A percentile compares a stretch with the other conserved stretches of the same genome.
These are phyloP conservation scores for Exophiala sp. DNA, from an alignment of 2,329 filamentous ascomycete species.

Conservation along the genomic window DNA sequence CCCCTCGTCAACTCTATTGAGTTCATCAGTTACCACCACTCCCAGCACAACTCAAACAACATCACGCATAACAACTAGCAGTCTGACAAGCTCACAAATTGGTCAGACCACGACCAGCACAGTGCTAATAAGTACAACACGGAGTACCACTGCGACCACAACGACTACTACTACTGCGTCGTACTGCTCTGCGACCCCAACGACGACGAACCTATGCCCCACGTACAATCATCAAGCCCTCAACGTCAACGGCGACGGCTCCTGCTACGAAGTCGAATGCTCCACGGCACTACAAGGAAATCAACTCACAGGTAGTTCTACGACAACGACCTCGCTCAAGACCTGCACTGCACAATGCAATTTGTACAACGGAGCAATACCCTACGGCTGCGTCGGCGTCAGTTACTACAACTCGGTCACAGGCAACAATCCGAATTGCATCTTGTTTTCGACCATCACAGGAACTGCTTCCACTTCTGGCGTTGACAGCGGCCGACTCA, in stretches of 20 bases:
- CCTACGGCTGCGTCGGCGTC: conserved; percentile 23
- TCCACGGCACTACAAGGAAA: conserved; percentile 12
- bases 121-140: conserved; percentile 23
- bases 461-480: conserved; percentile 5
- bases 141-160: conserved; percentile 29
- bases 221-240: conserved; percentile 21
- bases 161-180: conserved; percentile 4
- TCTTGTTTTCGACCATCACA: conserved; percentile 13
- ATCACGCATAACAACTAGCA: background rate
- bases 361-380: conserved; percentile 21
- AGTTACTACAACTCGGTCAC: conserved; percentile 8
- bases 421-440: conserved; percentile 16
- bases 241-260: conserved; percentile 22
- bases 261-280: conserved; percentile 23
- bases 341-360: conserved; percentile 18
- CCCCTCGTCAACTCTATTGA: background rate
- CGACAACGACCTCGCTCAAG: conserved; percentile 10
- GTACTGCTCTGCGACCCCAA: conserved; percentile 14
- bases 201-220: conserved; percentile 17
- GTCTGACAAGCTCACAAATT: background rate
- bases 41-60: background rate
- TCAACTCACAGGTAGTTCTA: conserved; percentile 14
- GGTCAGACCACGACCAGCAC: conserved; percentile 36
- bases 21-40: background rate
- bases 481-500: conserved; percentile 13